Evolutionary conservation across 1,139 yeast species (phyloP).

Genomic region (Scheffersomyces quercinus): DNA sequence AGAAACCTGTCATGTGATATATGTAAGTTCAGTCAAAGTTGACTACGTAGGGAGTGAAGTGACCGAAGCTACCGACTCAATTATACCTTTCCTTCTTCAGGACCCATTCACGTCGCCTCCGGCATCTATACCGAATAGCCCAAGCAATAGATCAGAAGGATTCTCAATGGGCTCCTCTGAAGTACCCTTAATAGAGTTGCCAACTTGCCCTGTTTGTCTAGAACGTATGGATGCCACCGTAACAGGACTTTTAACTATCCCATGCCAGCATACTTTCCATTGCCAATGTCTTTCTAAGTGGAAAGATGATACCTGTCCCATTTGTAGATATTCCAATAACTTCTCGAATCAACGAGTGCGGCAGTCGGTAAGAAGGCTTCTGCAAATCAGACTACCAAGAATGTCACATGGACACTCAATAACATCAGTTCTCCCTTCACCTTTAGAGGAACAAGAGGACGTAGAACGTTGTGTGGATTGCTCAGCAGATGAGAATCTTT

Average conservation of each 20-base stretch:
- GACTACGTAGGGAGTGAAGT: slow-evolving; percentile 13
- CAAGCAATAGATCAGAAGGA: not conserved
- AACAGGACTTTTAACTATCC: slow-evolving; percentile 83
- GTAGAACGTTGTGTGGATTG: slow-evolving; percentile 41
- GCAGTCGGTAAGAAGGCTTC: slow-evolving; percentile 34
- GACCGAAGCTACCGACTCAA: slow-evolving; percentile 24
- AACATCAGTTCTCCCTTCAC: slow-evolving; percentile 1
- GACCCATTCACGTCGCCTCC: slow-evolving; percentile 66
- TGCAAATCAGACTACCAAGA: slow-evolving; percentile 24
- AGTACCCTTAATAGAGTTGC: slow-evolving; percentile 54
- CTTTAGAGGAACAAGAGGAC: slow-evolving; percentile 3
- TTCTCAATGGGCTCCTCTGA: slow-evolving; percentile 17
- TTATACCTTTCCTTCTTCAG: slow-evolving; percentile 65
- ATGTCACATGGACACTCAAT: slow-evolving; percentile 4
- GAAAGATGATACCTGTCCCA: slow-evolving; percentile 91
- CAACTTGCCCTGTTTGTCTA: slow-evolving; percentile 92
- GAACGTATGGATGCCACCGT: slow-evolving; percentile 84
- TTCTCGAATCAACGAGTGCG: slow-evolving; percentile 38
- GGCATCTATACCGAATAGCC: slow-evolving; percentile 2
- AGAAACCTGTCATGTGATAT: slow-evolving; percentile 78
- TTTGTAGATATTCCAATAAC: slow-evolving; percentile 74
- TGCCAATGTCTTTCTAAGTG: slow-evolving; percentile 86
- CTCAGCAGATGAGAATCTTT: slow-evolving; percentile 34
- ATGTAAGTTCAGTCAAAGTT: slow-evolving; percentile 60
- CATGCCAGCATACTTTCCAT: slow-evolving; percentile 93